A percentile compares a stretch with the other conserved stretches of the same genome.
These are phyloP conservation scores for Lyophyllum semitale DNA, from an alignment of 768 basidiomycete species.

Conservation along the genomic window DNA sequence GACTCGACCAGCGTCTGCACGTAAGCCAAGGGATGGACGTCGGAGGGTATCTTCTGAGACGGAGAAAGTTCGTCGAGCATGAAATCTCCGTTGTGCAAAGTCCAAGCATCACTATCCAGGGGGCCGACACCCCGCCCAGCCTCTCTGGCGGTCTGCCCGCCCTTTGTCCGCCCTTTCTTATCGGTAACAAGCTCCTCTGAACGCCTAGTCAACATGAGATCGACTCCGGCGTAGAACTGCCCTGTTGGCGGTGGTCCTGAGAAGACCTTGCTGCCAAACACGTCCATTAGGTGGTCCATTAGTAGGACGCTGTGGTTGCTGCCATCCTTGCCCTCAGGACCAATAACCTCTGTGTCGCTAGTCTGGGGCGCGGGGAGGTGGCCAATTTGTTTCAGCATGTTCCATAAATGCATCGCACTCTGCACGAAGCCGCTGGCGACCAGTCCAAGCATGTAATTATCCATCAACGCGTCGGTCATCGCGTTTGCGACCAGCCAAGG, in stretches of 20 bases:
- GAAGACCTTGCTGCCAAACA: slow-evolving; percentile 4
- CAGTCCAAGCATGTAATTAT: neutral
- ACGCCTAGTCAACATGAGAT: slow-evolving; percentile 2
- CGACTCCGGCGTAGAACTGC: neutral
- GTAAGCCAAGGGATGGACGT: neutral
- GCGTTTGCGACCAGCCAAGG: slow-evolving; percentile 6
- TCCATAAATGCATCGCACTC: slow-evolving; percentile 10
- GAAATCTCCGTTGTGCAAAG: neutral
- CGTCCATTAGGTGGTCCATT: slow-evolving; percentile 1
- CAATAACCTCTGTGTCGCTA: too few species aligned
- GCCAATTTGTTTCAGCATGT: slow-evolving; percentile 8
- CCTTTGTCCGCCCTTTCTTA: neutral
- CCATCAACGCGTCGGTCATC: slow-evolving; percentile 1
- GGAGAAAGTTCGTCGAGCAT: neutral
- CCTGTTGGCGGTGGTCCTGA: slow-evolving; percentile 6
- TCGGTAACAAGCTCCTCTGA: neutral
- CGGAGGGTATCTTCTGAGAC: neutral
- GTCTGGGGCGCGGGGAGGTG: neutral
- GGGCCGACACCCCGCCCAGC: neutral
- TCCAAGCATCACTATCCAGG: neutral
- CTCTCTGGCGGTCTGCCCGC: neutral
- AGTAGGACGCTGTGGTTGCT: too few species aligned
- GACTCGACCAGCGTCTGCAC: slow-evolving; percentile 1
- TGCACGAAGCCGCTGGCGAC: slow-evolving; percentile 7
- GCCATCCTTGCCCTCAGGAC: too few species aligned